Base-by-base conservation (phyloP, 1,139 yeast species). In the Magnusiomyces magnusii region DNA sequence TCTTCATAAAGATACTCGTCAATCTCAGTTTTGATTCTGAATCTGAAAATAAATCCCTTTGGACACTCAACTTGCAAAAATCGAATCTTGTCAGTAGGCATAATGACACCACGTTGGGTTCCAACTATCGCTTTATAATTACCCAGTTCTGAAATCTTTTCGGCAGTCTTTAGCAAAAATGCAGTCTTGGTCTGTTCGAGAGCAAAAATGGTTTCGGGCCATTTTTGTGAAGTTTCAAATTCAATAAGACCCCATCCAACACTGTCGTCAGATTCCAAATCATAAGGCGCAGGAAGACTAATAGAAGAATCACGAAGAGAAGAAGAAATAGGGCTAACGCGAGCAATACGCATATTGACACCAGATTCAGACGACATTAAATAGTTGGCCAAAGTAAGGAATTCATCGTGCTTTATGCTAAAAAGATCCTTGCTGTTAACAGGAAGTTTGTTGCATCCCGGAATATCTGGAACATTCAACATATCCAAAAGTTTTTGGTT, bases 201-300 rank as follows among this genome's bases (percentile, higher is more conserved):
- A 0, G 97, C 92, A 44, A 79, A 76, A 3, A 90, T 71, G 71
- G 93, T 97, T 72, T 89, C 96, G 0, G 99, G 99, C 99, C 99
- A 95, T 71, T 85, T 84, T n/a, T 84, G 79, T 1, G 97, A 87
- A 2, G 88, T 78, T 74, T 95, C 99, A 72, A 95, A 90, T 72
- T 91, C 96, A 54, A 95, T 72, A 15, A 92, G 79, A 28, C 86
- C 84, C 56, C 87, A 91, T 65, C 87, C 89, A 78, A 89, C 83
- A 66, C 87, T 87, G 69, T 89, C 92, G 3, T 92, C 92, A 1
- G 89, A 80, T 2, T 76, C 73, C 54, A 78, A 71, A 19, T 95
- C 93, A 75, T 81, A 89, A 49, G 97, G 96, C 47, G 85, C 89
- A 0, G 98, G 97, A 65, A 83, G 85, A 62, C 85, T 78, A 15